These are phyloP conservation scores for Coemansia sp. DNA, from an alignment of 192 early-diverging fungal genomes.

Conservation along the genomic window DNA sequence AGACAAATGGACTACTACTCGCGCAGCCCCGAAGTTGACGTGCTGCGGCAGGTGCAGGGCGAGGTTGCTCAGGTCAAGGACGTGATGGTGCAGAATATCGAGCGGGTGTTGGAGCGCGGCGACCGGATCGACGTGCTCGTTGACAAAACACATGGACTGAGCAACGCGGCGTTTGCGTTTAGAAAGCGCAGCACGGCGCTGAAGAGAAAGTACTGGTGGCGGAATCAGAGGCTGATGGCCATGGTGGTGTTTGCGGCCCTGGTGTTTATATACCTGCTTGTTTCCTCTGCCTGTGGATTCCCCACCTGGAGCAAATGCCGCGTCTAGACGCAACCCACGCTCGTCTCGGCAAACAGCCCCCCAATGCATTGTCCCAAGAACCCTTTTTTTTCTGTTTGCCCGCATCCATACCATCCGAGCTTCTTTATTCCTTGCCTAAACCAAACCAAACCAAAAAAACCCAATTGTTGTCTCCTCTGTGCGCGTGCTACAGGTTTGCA, in stretches of 20 bases:
- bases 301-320: conserved; percentile 59
- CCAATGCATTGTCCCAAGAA: too few species aligned
- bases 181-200: conserved; percentile 81
- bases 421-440: too few species aligned
- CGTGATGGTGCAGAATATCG: conserved; percentile 95
- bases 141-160: conserved; percentile 85
- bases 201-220: conserved; percentile 91
- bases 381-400: neutral
- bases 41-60: conserved; percentile 75
- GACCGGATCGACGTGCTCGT: conserved; percentile 86
- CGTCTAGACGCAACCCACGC: too few species aligned
- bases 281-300: conserved; percentile 76
- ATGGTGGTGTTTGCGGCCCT: conserved; percentile 58
- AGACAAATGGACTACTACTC: conserved; percentile 83
- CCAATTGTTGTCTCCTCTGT: too few species aligned
- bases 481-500: conserved; percentile 19
- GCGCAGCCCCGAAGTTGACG: conserved; percentile 66
- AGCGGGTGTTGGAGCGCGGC: conserved; percentile 81
- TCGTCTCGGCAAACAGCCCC: too few species aligned
- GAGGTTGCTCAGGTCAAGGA: conserved; percentile 93
- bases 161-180: conserved; percentile 86
- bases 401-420: too few species aligned
- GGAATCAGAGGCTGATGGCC: conserved; percentile 82
- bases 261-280: conserved; percentile 72
- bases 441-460: too few species aligned